phyloP scores from a whole-genome alignment of 257 asterid genomes.

The Solanum etuberosum region DNA sequence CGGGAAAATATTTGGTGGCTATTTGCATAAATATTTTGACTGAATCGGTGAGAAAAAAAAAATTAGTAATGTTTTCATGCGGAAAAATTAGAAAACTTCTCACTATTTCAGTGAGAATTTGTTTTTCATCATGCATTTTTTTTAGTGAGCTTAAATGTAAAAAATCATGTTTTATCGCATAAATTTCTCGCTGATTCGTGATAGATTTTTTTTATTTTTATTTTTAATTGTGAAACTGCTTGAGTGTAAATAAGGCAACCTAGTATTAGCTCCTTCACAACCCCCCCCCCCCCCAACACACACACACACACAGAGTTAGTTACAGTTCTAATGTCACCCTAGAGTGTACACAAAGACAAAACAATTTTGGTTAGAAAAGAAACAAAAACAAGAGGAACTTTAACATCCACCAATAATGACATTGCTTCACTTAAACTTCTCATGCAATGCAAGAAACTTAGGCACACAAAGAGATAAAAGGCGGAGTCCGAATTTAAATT shows the following conservation, averaged over 20 bases:
- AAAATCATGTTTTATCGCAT: not conserved
- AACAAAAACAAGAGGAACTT: not conserved
- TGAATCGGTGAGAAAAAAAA: not conserved
- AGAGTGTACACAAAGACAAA: slow-evolving; percentile 6
- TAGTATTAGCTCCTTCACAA: not conserved
- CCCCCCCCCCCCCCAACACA: not conserved
- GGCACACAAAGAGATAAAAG: not conserved
- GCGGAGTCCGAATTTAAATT: not conserved
- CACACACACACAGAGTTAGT: not conserved
- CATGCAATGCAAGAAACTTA: slow-evolving; percentile 2
- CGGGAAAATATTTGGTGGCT: not conserved
- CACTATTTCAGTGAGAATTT: not conserved
- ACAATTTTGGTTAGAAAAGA: not conserved
- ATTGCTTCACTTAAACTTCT: slow-evolving; percentile 12
- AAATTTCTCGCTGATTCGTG: not conserved
- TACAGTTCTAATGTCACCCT: slow-evolving; percentile 12
- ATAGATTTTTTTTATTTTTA: not conserved
- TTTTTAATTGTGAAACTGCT: not conserved
- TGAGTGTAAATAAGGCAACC: slow-evolving; percentile 26
- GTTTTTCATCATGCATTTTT: not conserved
- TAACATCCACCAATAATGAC: not conserved
- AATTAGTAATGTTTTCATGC: not conserved
- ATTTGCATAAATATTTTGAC: not conserved
- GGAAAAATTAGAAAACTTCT: not conserved
- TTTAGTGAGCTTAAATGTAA: not conserved